Evolutionary conservation across 305 asterid species (phyloP), one percentile per base, ranked within the genome.

Genomic region (Withania somnifera): DNA sequence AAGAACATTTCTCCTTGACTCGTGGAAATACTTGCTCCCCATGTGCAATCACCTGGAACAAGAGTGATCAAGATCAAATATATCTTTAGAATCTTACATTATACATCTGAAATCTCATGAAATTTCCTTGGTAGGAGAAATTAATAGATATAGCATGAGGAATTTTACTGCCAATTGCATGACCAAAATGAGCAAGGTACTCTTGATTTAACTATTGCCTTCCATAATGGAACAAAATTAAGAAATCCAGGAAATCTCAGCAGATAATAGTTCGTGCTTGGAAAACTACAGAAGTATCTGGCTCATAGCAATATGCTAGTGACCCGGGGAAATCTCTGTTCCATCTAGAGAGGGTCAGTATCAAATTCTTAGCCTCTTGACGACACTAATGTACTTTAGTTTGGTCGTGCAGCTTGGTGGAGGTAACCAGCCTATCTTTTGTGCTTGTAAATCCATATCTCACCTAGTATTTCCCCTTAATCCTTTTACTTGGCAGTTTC

Each of bases 21-120:
- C 98, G 87, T 5, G 99, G 99, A 82, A 93, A 96, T 57, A 93
- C 97, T 90, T 96, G 99, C 85, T 96, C 97, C 2, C 98, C 97
- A 9, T 96, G 89, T 11, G 98, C 95, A 75, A 94, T 94, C 81
- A 94, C 98, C 99, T 94, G 90, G 34, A 81, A 36, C 86, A 79
- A 38, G 60, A 77, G 57, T 40, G 67, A 73, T 58, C 38, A 82
- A 42, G 13, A 68, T 22, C 53, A 28, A 20, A 30, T 47, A 1
- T 15, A 17, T 47, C 50, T 47, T 20, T 24, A 15, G 40, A n/a
- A 24, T 45, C 79, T 73, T 45, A 24, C 24, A 73, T 4, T 7
- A 11, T 52, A 40, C 52, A 24, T 30, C 78, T 38, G 7, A 45
- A 81, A 71, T 69, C 73, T 36, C n/a, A 66, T 17, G 32, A 61